Base-by-base conservation (phyloP, 2,329 filamentous ascomycete genomes). In the Plectosphaerella plurivora region DNA sequence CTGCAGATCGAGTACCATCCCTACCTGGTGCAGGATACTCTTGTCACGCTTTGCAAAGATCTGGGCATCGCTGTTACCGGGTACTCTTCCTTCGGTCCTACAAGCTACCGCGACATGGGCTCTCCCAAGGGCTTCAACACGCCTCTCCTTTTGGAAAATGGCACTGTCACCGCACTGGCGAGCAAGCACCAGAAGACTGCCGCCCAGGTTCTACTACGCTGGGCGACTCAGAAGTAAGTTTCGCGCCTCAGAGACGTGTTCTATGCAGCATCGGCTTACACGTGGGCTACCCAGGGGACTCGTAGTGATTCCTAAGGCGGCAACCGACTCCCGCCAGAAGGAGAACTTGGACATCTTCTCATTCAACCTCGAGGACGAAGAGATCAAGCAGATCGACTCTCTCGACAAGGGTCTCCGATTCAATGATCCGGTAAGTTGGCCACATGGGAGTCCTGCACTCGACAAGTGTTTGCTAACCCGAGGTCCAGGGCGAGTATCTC, bases 241-340 rank as follows among this genome's bases (percentile, higher is more conserved):
- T 22, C 22, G 5, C 3, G 22, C 22, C 3, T 5, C 22, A 22
- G 22, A 22, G 22, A 5, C 22, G 3, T 5, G 22, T n/a, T n/a
- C 22, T 22, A 22, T 22, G n/a, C 5, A 22, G 22, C 22, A 22
- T 22, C 22, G 3, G 22, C 22, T 22, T 22, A 22, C 22, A 22
- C 22, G 5, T 22, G 3, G 22, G 5, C 5, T 22, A 5, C 22
- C 22, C 1, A 72, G 88, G 48, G 84, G 84, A 33, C 76, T 94
- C 52, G 88, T 89, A 46, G 87, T 94, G 61, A 94, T 94, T 62
- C 89, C 89, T 61, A 93, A 93, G 82, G 86, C 81, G 57, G 86
- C 69, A 71, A 78, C 69, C 59, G 64, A 58, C 56, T 74, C 65
- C 20, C 59, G 74, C 59, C 77, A 89, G 67, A 67, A 73, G 53